phyloP scores from a whole-genome alignment of 2,329 filamentous ascomycete genomes.

The Cladosporium velox region DNA sequence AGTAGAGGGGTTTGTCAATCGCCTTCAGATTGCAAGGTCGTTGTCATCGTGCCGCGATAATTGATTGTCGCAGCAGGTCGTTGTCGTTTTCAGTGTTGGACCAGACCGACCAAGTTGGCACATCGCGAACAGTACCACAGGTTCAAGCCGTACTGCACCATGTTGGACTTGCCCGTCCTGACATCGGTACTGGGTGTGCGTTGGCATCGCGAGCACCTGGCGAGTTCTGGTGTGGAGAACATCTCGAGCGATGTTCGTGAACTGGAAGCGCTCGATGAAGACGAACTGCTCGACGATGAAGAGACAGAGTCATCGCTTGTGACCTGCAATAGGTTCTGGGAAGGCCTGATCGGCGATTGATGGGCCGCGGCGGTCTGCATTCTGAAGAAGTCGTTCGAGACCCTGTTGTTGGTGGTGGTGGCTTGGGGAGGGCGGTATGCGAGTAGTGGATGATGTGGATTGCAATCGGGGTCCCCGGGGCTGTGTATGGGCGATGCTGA shows the following conservation, averaged over 20 bases:
- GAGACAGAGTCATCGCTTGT: conserved; percentile 32
- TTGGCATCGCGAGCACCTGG: conserved; percentile 41
- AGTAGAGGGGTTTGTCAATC: neutral
- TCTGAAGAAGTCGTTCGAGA: conserved; percentile 33
- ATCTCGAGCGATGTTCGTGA: conserved; percentile 23
- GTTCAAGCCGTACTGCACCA: conserved; percentile 42
- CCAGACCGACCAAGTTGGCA: conserved; percentile 38
- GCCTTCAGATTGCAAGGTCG: neutral
- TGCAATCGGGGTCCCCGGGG: conserved; percentile 9
- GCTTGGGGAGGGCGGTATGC: conserved; percentile 24
- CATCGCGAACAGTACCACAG: conserved; percentile 42
- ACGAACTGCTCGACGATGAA: conserved; percentile 10
- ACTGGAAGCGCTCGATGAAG: conserved; percentile 23
- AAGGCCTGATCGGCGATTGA: conserved; percentile 29
- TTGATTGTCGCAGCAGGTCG: neutral
- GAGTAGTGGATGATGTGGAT: conserved; percentile 29
- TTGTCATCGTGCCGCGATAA: neutral
- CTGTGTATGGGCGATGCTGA: conserved; percentile 23
- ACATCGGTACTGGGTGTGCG: conserved; percentile 37
- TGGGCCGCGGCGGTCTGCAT: conserved; percentile 38
- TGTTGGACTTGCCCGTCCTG: conserved; percentile 38
- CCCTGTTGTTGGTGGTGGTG: conserved; percentile 24
- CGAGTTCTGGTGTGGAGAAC: conserved; percentile 29
- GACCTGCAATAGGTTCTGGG: conserved; percentile 36
- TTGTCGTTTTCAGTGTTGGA: conserved; percentile 29